A percentile compares a stretch with the other conserved stretches of the same genome.
Conservation (phyloP, 1,284 basidiomycete genomes). For the Ustilago curta region DNA sequence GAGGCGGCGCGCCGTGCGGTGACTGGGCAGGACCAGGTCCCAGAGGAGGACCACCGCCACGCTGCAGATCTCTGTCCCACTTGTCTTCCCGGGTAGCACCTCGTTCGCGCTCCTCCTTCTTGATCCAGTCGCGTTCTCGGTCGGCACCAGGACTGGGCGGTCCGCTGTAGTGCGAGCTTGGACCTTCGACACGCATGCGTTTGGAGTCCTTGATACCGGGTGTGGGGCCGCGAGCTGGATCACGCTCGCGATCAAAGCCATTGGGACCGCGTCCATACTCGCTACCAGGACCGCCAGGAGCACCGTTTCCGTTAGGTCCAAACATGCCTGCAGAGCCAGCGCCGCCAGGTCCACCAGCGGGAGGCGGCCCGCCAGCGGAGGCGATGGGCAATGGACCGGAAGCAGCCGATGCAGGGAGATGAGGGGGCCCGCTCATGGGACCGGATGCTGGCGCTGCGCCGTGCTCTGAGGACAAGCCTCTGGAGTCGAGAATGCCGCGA, state of each 20-base stretch:
- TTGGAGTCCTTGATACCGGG: conserved; percentile 67
- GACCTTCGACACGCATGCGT: conserved; percentile 52
- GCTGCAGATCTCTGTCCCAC: conserved; percentile 62
- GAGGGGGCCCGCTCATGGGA: conserved; percentile 50
- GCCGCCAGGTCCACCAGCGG: conserved; percentile 69
- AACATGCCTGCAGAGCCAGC: conserved; percentile 63
- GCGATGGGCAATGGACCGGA: conserved; percentile 67
- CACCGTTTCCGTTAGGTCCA: conserved; percentile 48
- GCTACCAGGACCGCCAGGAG: conserved; percentile 40
- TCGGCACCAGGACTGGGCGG: conserved; percentile 54
- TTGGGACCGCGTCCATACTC: conserved; percentile 48
- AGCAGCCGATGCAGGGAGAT: conserved; percentile 48
- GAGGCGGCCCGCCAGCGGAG: conserved; percentile 71
- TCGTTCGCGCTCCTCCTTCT: conserved; percentile 61
- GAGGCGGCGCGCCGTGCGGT: conserved; percentile 51
- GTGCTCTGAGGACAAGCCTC: conserved; percentile 54
- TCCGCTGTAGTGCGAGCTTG: conserved; percentile 47
- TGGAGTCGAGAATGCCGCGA: conserved; percentile 75
- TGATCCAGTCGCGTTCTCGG: conserved; percentile 66
- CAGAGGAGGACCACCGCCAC: conserved; percentile 37
- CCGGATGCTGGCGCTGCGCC: conserved; percentile 41
- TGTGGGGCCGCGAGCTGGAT: conserved; percentile 53
- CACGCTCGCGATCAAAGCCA: conserved; percentile 66
- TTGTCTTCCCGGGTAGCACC: conserved; percentile 48
- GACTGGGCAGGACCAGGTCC: conserved; percentile 50